Percentiles rank a stretch among this genome's conserved stretches.
Evolutionary conservation across 352 stramenopile genomes (phyloP).

Genomic region (Phytophthora hibernalis): DNA sequence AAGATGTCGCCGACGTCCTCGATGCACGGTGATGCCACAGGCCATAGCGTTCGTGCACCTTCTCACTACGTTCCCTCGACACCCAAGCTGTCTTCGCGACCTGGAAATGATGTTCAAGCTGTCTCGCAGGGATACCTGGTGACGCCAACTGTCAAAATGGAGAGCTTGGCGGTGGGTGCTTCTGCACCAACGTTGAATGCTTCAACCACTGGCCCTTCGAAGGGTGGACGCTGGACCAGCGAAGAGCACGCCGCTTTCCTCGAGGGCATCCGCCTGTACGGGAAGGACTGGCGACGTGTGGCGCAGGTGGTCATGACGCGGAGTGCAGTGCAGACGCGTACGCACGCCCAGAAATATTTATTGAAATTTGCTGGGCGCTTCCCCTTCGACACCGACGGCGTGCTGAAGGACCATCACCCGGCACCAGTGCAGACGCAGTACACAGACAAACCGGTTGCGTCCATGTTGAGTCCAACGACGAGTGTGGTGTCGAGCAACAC

Average conservation of each 20-base stretch:
- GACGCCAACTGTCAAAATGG: slow-evolving; percentile 41
- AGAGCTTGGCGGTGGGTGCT: slow-evolving; percentile 33
- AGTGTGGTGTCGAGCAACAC: slow-evolving; percentile 35
- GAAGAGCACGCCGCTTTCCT: slow-evolving; percentile 89
- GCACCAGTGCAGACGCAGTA: slow-evolving; percentile 22
- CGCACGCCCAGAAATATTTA: slow-evolving; percentile 93
- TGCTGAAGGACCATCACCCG: slow-evolving; percentile 45
- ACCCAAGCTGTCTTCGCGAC: slow-evolving; percentile 36
- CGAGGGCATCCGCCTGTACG: slow-evolving; percentile 86
- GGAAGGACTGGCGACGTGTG: slow-evolving; percentile 88
- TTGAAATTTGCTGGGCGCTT: slow-evolving; percentile 90
- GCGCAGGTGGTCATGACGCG: slow-evolving; percentile 84
- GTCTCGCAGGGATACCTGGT: slow-evolving; percentile 15
- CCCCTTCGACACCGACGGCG: slow-evolving; percentile 66
- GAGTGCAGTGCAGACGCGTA: slow-evolving; percentile 89
- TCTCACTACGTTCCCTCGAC: slow-evolving; percentile 22
- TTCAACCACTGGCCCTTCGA: slow-evolving; percentile 45
- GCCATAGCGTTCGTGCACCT: not conserved
- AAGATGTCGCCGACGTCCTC: slow-evolving; percentile 48
- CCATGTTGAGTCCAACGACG: slow-evolving; percentile 42
- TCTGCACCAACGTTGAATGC: slow-evolving; percentile 18
- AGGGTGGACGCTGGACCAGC: slow-evolving; percentile 88
- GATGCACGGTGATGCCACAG: slow-evolving; percentile 18
- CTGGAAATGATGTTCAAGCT: slow-evolving; percentile 12
- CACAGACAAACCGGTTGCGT: slow-evolving; percentile 7